Conservation (phyloP, 2,329 filamentous ascomycete genomes). For the Aspergillaceae sp. region DNA sequence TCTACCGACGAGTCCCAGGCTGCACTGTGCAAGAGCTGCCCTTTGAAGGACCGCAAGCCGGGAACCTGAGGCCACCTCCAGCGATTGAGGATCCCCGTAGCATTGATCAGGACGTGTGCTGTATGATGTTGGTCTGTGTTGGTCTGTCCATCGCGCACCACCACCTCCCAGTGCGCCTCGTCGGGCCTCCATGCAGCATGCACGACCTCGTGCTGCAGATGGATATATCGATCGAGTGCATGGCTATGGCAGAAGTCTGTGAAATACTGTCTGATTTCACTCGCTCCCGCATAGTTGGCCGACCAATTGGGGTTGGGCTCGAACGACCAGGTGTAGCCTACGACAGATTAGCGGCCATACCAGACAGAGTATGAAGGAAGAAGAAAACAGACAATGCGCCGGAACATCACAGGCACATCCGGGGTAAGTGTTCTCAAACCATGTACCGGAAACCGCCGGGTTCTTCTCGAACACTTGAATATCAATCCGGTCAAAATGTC, state of each 20-base stretch:
- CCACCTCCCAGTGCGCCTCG: background rate
- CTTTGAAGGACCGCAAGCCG: conserved; percentile 4
- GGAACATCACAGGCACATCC: conserved; percentile 23
- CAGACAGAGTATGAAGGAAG: too few relatives aligned
- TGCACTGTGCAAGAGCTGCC: conserved; percentile 6
- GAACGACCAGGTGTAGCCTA: conserved; percentile 5
- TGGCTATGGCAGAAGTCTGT: conserved; percentile 10
- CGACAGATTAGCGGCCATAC: too few relatives aligned
- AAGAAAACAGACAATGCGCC: conserved; percentile 10
- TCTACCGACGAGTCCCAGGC: conserved; percentile 13
- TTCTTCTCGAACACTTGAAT: conserved; percentile 29
- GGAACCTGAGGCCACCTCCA: conserved; percentile 14
- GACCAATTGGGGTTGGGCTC: conserved; percentile 7
- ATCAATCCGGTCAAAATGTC: conserved; percentile 32
- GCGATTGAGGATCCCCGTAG: conserved; percentile 12
- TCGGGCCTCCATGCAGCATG: background rate
- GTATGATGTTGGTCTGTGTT: background rate
- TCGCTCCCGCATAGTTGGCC: background rate
- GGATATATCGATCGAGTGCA: background rate
- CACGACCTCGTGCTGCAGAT: background rate
- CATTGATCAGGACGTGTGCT: conserved; percentile 7
- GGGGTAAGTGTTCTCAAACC: conserved; percentile 14
- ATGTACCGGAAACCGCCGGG: conserved; percentile 18
- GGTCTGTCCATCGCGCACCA: background rate
- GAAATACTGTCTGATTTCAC: conserved; percentile 16